A percentile compares a stretch with the other conserved stretches of the same genome.
Conservation (phyloP, 2,329 filamentous ascomycete species). For the Myriosclerotinia scirpicola region DNA sequence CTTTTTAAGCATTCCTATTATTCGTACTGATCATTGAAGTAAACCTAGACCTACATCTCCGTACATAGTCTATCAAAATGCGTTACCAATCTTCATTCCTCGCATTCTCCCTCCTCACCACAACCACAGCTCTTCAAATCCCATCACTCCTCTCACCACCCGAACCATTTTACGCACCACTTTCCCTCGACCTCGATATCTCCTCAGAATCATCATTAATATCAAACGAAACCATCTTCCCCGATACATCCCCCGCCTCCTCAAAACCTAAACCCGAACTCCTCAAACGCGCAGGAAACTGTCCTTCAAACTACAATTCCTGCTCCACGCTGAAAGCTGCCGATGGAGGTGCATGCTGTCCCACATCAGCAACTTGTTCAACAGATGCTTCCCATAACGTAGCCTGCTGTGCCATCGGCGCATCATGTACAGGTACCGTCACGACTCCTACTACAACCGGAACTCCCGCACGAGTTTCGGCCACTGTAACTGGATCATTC, state of each 20-base stretch:
- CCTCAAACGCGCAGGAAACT: constrained; percentile 38
- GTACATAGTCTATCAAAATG: neutral
- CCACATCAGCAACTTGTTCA: constrained; percentile 35
- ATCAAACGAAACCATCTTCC: constrained; percentile 32
- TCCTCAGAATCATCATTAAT: constrained; percentile 12
- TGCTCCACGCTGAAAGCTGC: constrained; percentile 37
- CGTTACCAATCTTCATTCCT: constrained; percentile 16
- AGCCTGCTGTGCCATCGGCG: constrained; percentile 41
- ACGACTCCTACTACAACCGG: constrained; percentile 23
- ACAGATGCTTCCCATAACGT: constrained; percentile 37
- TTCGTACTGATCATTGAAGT: neutral
- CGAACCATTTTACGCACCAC: constrained; percentile 33
- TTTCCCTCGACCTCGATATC: constrained; percentile 24
- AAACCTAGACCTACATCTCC: neutral
- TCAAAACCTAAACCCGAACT: constrained; percentile 29
- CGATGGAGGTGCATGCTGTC: constrained; percentile 40
- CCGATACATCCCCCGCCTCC: constrained; percentile 22
- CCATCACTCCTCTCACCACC: constrained; percentile 35
- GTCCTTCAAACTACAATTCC: constrained; percentile 38
- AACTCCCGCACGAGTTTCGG: constrained; percentile 24
- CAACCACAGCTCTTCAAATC: constrained; percentile 32
- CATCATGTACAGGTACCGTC: constrained; percentile 40
- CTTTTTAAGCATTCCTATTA: neutral
- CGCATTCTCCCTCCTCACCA: constrained; percentile 15
- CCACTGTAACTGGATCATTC: constrained; percentile 47